Evolutionary conservation across 2,329 filamentous ascomycete genomes (phyloP), one percentile per base, ranked within the genome.

Genomic region (Bipolaris zeicola): DNA sequence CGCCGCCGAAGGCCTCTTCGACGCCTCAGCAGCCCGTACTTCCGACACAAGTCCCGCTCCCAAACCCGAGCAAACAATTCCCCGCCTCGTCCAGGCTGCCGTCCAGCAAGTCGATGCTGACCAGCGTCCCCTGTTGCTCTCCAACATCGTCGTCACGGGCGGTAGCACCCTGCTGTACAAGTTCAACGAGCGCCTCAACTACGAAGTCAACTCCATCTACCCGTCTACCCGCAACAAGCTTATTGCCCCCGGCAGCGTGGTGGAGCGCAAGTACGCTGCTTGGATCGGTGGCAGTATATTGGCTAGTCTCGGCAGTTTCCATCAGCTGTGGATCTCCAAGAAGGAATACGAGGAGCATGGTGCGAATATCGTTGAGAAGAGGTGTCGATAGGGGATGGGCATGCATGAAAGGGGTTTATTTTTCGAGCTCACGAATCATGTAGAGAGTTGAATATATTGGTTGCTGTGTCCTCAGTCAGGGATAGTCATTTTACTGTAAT

Each of bases 321-420:
- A 99, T 80, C 95, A 99, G 81, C 94, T 99, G 90, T 99, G 95
- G 95, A 96, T 99, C 68, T 94, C 89, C 22, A 91, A 88, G 77
- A 96, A 96, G 82, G 95, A 99, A 81, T 98, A 97, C 70, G 92
- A 97, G 63, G 96, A 99, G 82, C 93, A 96, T 76, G 95, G 95
- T 1, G 82, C 88, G 5, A 87, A 87, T 62, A 93, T 98, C 67
- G 91, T 98, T 42, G 94, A 98, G 83, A 97, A 96, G 85, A 84
- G 94, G 69, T 98, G 94, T 84, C 96, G 96, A 81, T 98, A 61
- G 52, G 24, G 36, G n/a, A 24, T n/a, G 43, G 11, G 31, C 11
- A 18, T 34, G 6, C 24, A 49, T 20, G 41, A 18, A 18, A 36
- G 28, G 11, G 6, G 34, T 6, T n/a, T 24, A 44, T 20, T 36